Evolutionary conservation across 768 basidiomycete genomes (phyloP), one percentile per base, ranked within the genome.

Genomic region (Leccinum longicurvipes): DNA sequence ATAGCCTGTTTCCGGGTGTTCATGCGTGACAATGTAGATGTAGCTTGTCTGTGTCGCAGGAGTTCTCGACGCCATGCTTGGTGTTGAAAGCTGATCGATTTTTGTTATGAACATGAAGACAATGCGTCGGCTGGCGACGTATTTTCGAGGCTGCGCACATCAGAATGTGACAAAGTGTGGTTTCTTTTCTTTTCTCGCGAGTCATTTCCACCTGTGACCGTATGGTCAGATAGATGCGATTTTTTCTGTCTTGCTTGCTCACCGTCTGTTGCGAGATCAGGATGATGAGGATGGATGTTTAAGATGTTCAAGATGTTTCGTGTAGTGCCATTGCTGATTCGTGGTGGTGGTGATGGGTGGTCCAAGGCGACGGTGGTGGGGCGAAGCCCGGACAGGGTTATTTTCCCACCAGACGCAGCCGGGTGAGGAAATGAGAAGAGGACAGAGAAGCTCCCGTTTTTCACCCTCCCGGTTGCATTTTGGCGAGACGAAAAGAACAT

Each of bases 1-100:
- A 56, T 7, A 15, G 15, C 25, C 32, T 63, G 61, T 29, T 46
- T 62, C 3, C 39, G 34, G n/a, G 51, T 1, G 4, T 63, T 63
- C 48, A 12, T 63, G 24, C 25, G 41, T 9, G 46, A 59, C 45
- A 56, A 60, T 12, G 21, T 56, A 21, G 57, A 63, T 19, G 46
- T 23, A 21, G 11, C 53, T 54, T 28, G 44, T 47, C 39, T 24
- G 19, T 47, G 24, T 36, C 23, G 23, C 8, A 41, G 10, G 19
- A 19, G 19, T 41, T 41, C n/a, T 39, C 36, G 19, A 41, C 19
- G 10, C 10, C 19, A 19, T 8, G 11, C 39, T 11, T 19, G 39
- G 19, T 19, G 4, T n/a, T 41, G 39, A 36, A 36, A 9, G 8
- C 34, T 3, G 31, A n/a, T n/a, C 17, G n/a, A 36, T 36, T n/a